A percentile compares a stretch with the other conserved stretches of the same genome.
These are phyloP conservation scores for Rusavskia elegans DNA, from an alignment of 495 filamentous ascomycete species.

Conservation along the genomic window DNA sequence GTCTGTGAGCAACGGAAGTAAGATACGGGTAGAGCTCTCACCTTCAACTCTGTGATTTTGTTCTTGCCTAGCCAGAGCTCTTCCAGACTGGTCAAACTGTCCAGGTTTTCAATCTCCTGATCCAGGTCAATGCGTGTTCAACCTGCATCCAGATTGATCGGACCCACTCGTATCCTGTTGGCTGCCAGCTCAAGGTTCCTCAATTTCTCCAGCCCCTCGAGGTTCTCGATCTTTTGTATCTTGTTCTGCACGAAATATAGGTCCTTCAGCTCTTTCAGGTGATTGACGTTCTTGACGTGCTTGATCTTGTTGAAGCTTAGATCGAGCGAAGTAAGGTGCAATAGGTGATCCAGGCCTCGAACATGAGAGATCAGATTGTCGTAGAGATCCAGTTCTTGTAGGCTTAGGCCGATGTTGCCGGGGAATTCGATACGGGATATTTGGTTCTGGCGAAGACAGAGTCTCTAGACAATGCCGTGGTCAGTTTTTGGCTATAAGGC, in stretches of 20 bases:
- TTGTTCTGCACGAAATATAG: conserved; percentile 94
- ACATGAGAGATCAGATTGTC: conserved; percentile 92
- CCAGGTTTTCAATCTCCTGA: conserved; percentile 75
- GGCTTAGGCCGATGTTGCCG: conserved; percentile 37
- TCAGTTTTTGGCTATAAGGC: neutral
- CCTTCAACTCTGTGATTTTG: conserved; percentile 78
- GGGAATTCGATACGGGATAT: conserved; percentile 68
- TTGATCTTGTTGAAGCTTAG: conserved; percentile 99
- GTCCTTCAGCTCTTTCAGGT: conserved; percentile 65
- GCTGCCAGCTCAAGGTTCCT: conserved; percentile 79
- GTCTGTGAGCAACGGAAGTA: neutral
- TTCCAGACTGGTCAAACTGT: conserved; percentile 55
- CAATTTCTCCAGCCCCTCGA: conserved; percentile 59
- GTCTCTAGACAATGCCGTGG: conserved; percentile 27
- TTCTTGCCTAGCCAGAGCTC: conserved; percentile 97
- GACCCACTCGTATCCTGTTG: conserved; percentile 61
- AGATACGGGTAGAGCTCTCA: conserved; percentile 6
- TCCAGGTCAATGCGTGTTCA: neutral
- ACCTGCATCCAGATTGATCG: neutral
- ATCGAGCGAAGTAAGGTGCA: conserved; percentile 63
- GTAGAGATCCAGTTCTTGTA: conserved; percentile 86
- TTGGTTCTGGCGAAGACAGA: conserved; percentile 90
- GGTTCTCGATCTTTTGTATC: conserved; percentile 69
- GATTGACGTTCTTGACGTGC: conserved; percentile 80
- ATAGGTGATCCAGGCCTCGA: conserved; percentile 63